Evolutionary conservation across 2,329 filamentous ascomycete genomes (phyloP), one percentile per base, ranked within the genome.

Genomic region (Nemania sp.): DNA sequence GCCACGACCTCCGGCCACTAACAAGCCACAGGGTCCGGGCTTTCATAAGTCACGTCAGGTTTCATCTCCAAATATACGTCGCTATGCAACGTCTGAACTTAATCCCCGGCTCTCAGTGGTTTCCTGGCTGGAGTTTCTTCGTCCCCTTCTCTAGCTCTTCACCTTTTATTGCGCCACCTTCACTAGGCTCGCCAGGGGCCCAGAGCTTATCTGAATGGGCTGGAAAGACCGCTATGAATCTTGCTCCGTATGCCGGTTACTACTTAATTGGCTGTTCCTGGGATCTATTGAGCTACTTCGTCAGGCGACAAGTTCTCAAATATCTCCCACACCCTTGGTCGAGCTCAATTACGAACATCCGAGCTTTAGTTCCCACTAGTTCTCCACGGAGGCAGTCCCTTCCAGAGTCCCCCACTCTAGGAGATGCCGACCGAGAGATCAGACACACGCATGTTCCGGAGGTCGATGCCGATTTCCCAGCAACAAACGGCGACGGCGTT

Each of bases 101-200:
- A 15, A 77, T 85, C 51, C 77, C 85, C 0, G 75, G 78, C 13
- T 79, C 71, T 13, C 78, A 77, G 7, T 78, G 76, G 76, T 76
- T 88, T 2, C 87, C 87, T 0, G 76, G 74, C 7, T 78, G 79
- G 43, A 79, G 76, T 5, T 89, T 84, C 74, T 88, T 88, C 70
- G 73, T 89, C 20, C 87, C 87, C 0, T 89, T 88, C 55, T 84
- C 85, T 13, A 73, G 78, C 7, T 77, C 81, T 13, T 89, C 87
- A 0, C 86, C 85, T 0, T 83, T 88, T 29, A 75, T 79, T 1
- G 76, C 83, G 0, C 86, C 85, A 1, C 82, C 83, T 1, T 77
- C 81, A 0, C 80, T 81, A 0, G 69, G 77, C 3, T 79, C 81
- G 2, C 74, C 85, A 20, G 80, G 77, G 10, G 62, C 76, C 3